Conservation (phyloP, 805 yeast genomes). For the Wickerhamomyces silvicola region DNA sequence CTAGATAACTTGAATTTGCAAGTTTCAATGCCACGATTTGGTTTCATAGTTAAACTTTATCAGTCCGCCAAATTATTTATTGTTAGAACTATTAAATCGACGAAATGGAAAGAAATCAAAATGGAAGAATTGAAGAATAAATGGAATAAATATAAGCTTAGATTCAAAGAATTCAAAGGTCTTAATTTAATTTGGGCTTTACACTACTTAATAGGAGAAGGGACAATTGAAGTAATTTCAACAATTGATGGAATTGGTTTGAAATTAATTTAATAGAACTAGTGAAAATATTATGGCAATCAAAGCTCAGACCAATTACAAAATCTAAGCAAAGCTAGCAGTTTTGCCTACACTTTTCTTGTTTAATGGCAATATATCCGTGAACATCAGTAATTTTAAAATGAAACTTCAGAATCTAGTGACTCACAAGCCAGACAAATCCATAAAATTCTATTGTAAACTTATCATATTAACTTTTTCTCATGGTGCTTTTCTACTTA, state of each 20-base stretch:
- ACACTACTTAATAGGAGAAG: constrained; percentile 46
- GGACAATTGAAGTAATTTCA: constrained; percentile 43
- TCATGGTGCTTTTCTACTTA: no score
- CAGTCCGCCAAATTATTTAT: constrained; percentile 39
- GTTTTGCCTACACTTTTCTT: no score
- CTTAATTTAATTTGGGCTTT: constrained; percentile 42
- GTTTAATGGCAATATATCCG: no score
- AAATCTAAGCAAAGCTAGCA: no score
- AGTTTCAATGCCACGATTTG: constrained; percentile 44
- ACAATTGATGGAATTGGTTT: constrained; percentile 55
- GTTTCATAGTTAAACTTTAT: constrained; percentile 38
- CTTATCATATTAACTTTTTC: no score
- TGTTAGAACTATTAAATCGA: constrained; percentile 30
- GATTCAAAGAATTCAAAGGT: constrained; percentile 45
- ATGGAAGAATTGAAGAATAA: constrained; percentile 35
- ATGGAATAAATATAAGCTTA: constrained; percentile 40
- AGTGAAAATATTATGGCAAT: no score
- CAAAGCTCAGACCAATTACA: no score
- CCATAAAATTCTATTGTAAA: no score
- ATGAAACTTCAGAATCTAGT: no score
- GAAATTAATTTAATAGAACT: no score
- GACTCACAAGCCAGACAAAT: no score
- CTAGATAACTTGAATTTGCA: constrained; percentile 33
- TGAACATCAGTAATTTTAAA: no score
- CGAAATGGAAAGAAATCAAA: constrained; percentile 36